Evolutionary conservation across 1,284 basidiomycete genomes (phyloP).

Genomic region (Malassezia vespertilionis): DNA sequence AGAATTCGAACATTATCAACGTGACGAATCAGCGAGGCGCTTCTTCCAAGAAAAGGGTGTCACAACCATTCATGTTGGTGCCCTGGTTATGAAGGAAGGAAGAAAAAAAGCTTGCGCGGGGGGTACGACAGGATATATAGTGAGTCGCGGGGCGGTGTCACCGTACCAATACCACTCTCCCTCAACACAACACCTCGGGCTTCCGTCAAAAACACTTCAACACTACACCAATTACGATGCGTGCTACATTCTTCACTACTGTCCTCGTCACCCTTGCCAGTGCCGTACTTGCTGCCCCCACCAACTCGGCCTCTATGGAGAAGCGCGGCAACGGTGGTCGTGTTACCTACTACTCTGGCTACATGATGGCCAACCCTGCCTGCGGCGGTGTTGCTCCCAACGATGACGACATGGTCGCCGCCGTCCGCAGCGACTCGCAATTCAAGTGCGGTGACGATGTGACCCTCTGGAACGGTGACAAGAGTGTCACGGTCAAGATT

Average conservation of each 20-base stretch:
- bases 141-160: no score
- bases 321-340: constrained; percentile 23
- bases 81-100: no score
- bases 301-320: constrained; percentile 9
- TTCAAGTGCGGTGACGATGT: constrained; percentile 37
- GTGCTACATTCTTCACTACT: constrained; percentile 7
- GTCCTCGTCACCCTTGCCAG: constrained; percentile 9
- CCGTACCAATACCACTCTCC: no score
- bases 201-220: no score
- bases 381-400: constrained; percentile 37
- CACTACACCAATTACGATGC: constrained; percentile 6
- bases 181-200: no score
- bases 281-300: constrained; percentile 3
- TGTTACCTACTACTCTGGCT: constrained; percentile 35
- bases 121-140: no score
- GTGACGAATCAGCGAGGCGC: no score
- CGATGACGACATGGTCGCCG: constrained; percentile 28
- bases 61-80: no score
- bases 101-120: no score
- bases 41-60: no score
- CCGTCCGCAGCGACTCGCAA: constrained; percentile 26
- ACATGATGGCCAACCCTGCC: constrained; percentile 31
- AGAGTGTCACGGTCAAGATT: constrained; percentile 32
- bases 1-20: no score
- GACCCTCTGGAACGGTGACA: constrained; percentile 28